Evolutionary conservation across 495 filamentous ascomycete genomes (phyloP).

Genomic region (Lepidopterella palustris): DNA sequence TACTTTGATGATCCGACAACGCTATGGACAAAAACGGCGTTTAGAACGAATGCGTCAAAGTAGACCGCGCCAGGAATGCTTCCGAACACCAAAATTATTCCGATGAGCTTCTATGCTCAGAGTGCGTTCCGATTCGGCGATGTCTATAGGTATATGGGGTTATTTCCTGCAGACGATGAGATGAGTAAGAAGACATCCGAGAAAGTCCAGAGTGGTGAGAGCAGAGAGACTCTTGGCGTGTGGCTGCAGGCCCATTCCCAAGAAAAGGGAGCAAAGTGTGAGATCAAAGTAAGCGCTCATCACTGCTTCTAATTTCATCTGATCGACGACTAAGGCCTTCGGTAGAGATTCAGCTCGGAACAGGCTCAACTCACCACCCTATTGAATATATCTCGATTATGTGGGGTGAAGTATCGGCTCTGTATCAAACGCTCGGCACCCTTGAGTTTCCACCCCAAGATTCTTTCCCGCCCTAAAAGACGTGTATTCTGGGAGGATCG

Average conservation of each 20-base stretch:
- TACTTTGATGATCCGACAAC: conserved; percentile 10
- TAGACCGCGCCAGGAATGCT: conserved; percentile 15
- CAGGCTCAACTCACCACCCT: conserved; percentile 14
- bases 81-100: conserved; percentile 21
- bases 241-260: neutral
- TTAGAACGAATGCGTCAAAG: conserved; percentile 12
- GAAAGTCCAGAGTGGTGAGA: neutral
- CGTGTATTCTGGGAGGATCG: conserved; percentile 21
- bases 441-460: conserved; percentile 12
- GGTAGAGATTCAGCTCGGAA: conserved; percentile 15
- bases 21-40: neutral
- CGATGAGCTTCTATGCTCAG: conserved; percentile 8
- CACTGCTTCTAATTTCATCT: neutral
- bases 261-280: neutral
- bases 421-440: conserved; percentile 16
- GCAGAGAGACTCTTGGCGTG: neutral
- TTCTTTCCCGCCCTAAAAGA: neutral
- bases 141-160: conserved; percentile 14
- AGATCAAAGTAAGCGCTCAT: neutral
- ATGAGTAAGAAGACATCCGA: conserved; percentile 6
- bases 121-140: conserved; percentile 23
- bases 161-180: conserved; percentile 6
- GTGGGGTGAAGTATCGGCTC: conserved; percentile 19
- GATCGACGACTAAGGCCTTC: neutral
- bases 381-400: conserved; percentile 15